Percentiles rank a stretch among this genome's conserved stretches.
These are phyloP conservation scores for Aspergillus steynii DNA, from an alignment of 495 filamentous ascomycete species.

Conservation along the genomic window DNA sequence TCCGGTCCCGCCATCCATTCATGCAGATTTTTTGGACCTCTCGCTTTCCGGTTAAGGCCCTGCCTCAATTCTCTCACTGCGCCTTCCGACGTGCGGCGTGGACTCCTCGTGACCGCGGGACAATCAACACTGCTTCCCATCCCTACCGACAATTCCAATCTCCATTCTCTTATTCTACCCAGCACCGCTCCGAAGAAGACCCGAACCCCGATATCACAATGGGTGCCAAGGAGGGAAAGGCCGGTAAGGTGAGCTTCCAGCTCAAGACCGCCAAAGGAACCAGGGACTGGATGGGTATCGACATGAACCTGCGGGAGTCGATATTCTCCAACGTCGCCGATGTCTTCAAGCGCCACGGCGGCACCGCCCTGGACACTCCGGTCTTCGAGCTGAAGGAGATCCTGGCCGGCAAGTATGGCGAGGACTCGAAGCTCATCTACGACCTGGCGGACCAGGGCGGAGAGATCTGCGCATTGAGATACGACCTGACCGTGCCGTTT, in stretches of 20 bases:
- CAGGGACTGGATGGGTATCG: conserved; percentile 37
- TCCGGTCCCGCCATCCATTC: conserved; percentile 13
- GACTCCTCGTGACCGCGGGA: conserved; percentile 10
- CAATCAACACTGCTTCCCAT: conserved; percentile 7
- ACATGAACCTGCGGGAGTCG: conserved; percentile 62
- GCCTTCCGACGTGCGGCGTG: conserved; percentile 9
- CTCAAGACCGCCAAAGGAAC: conserved; percentile 49
- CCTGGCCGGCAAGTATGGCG: conserved; percentile 85
- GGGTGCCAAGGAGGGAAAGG: conserved; percentile 36
- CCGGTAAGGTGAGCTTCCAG: conserved; percentile 27
- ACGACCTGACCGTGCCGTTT: conserved; percentile 91
- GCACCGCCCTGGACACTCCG: conserved; percentile 81
- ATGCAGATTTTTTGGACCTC: conserved; percentile 20
- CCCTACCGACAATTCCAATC: neutral
- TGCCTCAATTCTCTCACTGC: conserved; percentile 8
- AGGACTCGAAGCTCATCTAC: conserved; percentile 90
- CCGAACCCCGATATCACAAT: conserved; percentile 14
- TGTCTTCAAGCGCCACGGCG: conserved; percentile 89
- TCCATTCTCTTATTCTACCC: conserved; percentile 3
- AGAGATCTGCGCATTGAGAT: conserved; percentile 80
- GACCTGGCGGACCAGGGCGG: conserved; percentile 85
- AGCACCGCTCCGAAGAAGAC: conserved; percentile 1
- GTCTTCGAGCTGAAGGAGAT: conserved; percentile 79
- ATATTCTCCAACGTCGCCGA: conserved; percentile 79
- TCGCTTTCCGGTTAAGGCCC: conserved; percentile 10